Base-by-base conservation (phyloP, 2,329 filamentous ascomycete genomes). In the Phaeosphaeriaceae sp. region DNA sequence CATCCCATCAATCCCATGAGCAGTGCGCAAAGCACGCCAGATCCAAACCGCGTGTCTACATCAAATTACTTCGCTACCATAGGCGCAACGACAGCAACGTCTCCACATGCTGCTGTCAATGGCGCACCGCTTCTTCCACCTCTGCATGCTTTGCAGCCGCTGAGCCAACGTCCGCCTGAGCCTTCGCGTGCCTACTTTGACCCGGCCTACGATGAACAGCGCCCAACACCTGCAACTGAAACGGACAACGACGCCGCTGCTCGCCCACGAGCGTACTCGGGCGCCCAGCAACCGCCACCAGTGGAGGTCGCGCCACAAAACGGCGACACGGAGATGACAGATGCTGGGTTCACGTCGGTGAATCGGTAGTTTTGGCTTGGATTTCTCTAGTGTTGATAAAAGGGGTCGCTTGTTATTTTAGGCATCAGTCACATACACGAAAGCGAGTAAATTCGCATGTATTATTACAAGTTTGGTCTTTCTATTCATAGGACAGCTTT, bases 281-380 rank as follows among this genome's bases (percentile, higher is more conserved):
- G 68, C 8, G 60, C 67, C 0, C 57, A 65, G 29, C 52, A 56
- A 9, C 54, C 58, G 6, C 42, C 58, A 3, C 46, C 58, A 6
- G 34, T 60, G 4, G 64, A 66, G 17, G 49, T 51, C 13, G 56
- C 64, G 32, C 59, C 58, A 23, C 64, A 67, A 56, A 74, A 75
- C 35, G 72, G 73, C n/a, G 71, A 74, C 30, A 72, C 68, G 1
- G 73, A 76, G 58, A 76, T 76, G 74, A 61, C 57, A n/a, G 73
- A 75, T 28, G 69, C 63, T 18, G 69, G 66, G 7, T 75, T 75
- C 52, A 70, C 72, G 13, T 60, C 72, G 16, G 71, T 71, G 13
- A 74, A 74, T 56, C 65, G 68, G 46, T 74, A 68, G 16, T 42
- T 26, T 15, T 23, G 20, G 17, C 50, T 47, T 50, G 47, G 50